Evolutionary conservation across 352 stramenopile species (phyloP), one percentile per base, ranked within the genome.

Genomic region (Globisporangium paroecandrum): DNA sequence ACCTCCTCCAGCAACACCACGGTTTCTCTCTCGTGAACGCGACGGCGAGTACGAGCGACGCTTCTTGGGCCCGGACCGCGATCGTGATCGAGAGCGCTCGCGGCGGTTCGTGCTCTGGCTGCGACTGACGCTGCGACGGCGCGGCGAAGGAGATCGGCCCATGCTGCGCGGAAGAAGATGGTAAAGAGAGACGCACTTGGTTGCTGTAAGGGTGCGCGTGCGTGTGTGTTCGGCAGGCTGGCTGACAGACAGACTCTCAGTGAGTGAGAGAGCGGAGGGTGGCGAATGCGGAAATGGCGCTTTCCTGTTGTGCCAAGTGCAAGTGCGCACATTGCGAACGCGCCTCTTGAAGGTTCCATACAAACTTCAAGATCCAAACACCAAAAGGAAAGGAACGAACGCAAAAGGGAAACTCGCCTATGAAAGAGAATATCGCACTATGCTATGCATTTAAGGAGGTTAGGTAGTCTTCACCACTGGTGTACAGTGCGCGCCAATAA

Each of bases 81-180:
- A 83, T 38, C 76, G 75, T 0, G 77, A 83, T 46, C 77, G 76
- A 32, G 71, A 78, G 12, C 76, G 77, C 64, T 79, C 58, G 59
- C n/a, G 74, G 46, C 65, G 65, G 72, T 41, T 70, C 61, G 25
- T 56, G 43, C 41, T 70, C 51, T 54, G 68, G 58, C 79, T 77
- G 38, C 68, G 60, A 32, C 67, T 82, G 64, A 57, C 47, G 57
- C 77, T 85, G 46, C 75, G 76, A 43, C 65, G 68, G 65, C 79
- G 78, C 56, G 82, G 79, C 38, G 82, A 90, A n/a, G 72, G 61
- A 53, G 82, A 89, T 53, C 78, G 78, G 32, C 71, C 69, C 78
- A 85, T 85, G 29, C 20, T 46, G 29, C 4, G n/a, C 6, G 9
- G 1, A 38, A 41, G 18, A 29, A 38, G 25, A 54, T 4, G 57